phyloP scores from a whole-genome alignment of 371 early-diverging fungal genomes.

The Blastocladiella emersonii region DNA sequence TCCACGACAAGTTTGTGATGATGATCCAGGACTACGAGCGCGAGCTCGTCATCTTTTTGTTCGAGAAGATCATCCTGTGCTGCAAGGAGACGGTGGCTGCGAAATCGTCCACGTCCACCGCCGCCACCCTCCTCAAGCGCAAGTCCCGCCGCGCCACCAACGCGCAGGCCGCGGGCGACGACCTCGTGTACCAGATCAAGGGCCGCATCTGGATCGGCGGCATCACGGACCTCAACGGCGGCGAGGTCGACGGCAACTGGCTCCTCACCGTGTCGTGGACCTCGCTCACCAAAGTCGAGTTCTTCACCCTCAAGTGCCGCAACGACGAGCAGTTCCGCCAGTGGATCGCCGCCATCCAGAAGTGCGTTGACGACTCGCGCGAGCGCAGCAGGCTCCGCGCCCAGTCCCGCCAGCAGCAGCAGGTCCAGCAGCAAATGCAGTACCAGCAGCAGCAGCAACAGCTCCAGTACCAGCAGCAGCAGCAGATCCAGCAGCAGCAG shows the following conservation, averaged over 20 bases:
- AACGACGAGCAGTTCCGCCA: conserved; percentile 78
- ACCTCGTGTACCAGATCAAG: conserved; percentile 17
- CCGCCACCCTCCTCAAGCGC: neutral
- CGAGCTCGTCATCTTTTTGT: conserved; percentile 67
- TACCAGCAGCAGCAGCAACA: neutral
- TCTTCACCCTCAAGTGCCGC: conserved; percentile 66
- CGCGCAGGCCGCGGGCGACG: neutral
- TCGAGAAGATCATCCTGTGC: conserved; percentile 73
- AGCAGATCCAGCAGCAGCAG: neutral
- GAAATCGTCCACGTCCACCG: neutral
- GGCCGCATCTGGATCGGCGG: conserved; percentile 17
- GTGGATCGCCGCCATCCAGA: conserved; percentile 65
- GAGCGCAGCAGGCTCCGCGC: neutral
- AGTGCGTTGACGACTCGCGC: conserved; percentile 6
- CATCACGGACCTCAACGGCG: neutral
- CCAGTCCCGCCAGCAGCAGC: neutral
- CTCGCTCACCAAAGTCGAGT: conserved; percentile 49
- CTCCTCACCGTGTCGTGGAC: conserved; percentile 47
- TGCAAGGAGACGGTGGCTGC: conserved; percentile 46
- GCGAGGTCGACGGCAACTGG: neutral
- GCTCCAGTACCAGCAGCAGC: neutral
- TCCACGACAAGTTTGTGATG: conserved; percentile 71
- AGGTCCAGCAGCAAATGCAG: neutral
- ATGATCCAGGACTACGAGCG: conserved; percentile 55
- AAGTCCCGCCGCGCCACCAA: neutral